Evolutionary conservation across 2,329 filamentous ascomycete species (phyloP).

Genomic region (Diaporthe batatas): DNA sequence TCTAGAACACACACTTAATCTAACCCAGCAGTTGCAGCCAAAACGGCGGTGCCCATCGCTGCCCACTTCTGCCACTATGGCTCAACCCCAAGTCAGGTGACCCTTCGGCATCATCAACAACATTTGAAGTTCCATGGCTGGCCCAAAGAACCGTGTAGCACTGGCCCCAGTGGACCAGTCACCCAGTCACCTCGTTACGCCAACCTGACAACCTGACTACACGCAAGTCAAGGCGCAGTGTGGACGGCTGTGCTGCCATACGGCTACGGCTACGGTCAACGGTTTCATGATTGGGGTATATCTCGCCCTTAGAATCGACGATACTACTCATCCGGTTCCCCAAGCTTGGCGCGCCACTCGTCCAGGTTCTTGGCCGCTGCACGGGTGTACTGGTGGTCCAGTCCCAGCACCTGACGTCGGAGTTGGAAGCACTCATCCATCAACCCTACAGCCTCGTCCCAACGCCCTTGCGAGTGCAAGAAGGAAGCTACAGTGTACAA

Average conservation of each 20-base stretch:
- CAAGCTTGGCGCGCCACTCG: not conserved
- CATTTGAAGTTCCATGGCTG: not conserved
- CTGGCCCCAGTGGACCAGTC: not conserved
- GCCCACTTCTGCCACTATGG: not conserved
- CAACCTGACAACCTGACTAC: too few species aligned
- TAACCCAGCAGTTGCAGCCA: not conserved
- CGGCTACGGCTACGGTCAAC: too few species aligned
- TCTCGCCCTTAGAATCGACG: too few species aligned
- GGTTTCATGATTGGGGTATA: too few species aligned
- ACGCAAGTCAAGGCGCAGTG: too few species aligned
- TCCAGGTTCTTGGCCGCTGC: rapidly evolving
- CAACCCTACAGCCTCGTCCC: not conserved
- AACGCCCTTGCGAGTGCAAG: not conserved
- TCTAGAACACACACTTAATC: not conserved
- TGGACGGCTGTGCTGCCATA: too few species aligned
- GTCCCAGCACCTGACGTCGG: not conserved
- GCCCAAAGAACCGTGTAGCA: not conserved
- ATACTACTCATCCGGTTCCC: too few species aligned
- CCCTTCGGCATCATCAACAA: constrained; percentile 14
- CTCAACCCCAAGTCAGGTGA: constrained; percentile 2
- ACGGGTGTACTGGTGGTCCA: not conserved
- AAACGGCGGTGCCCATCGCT: not conserved
- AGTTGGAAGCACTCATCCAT: not conserved
- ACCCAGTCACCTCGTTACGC: too few species aligned
- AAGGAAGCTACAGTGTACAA: not conserved